Percentiles rank a stretch among this genome's conserved stretches.
These are phyloP conservation scores for Tylopilus sp. DNA, from an alignment of 1,284 basidiomycete genomes.

Conservation along the genomic window DNA sequence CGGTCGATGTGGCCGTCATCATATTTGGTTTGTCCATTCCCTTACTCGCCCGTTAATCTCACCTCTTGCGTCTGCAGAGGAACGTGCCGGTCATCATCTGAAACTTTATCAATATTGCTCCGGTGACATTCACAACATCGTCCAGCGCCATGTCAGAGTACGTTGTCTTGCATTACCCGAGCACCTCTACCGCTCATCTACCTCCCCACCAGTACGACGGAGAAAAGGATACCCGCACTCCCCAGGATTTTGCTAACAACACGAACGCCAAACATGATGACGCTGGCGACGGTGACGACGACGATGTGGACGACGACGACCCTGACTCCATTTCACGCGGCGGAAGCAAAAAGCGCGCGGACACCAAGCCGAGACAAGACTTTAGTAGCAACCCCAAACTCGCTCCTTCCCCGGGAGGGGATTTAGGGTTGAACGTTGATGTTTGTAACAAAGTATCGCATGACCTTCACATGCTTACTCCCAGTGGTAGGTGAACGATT, in stretches of 20 bases:
- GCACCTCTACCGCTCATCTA: neutral
- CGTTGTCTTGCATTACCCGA: conserved; percentile 13
- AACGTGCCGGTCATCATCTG: conserved; percentile 50
- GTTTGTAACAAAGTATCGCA: conserved; percentile 18
- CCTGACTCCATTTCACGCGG: conserved; percentile 26
- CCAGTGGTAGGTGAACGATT: conserved; percentile 25
- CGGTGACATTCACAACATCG: conserved; percentile 49
- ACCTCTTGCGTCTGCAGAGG: conserved; percentile 36
- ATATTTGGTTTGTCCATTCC: conserved; percentile 47
- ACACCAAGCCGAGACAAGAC: conserved; percentile 31
- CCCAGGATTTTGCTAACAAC: conserved; percentile 43
- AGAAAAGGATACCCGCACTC: conserved; percentile 49
- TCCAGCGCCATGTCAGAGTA: conserved; percentile 47
- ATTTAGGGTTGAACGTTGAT: conserved; percentile 26
- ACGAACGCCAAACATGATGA: conserved; percentile 38
- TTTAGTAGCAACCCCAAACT: conserved; percentile 22
- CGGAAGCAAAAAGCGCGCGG: conserved; percentile 23
- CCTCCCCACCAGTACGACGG: conserved; percentile 45
- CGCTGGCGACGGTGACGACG: conserved; percentile 41
- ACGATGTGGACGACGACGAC: conserved; percentile 35
- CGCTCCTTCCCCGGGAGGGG: conserved; percentile 13
- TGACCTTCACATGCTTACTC: conserved; percentile 1
- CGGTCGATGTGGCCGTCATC: conserved; percentile 57
- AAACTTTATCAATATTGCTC: conserved; percentile 66
- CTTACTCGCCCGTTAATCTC: neutral